Evolutionary conservation across 2,329 filamentous ascomycete genomes (phyloP).

Genomic region (Colletotrichum abscissum): DNA sequence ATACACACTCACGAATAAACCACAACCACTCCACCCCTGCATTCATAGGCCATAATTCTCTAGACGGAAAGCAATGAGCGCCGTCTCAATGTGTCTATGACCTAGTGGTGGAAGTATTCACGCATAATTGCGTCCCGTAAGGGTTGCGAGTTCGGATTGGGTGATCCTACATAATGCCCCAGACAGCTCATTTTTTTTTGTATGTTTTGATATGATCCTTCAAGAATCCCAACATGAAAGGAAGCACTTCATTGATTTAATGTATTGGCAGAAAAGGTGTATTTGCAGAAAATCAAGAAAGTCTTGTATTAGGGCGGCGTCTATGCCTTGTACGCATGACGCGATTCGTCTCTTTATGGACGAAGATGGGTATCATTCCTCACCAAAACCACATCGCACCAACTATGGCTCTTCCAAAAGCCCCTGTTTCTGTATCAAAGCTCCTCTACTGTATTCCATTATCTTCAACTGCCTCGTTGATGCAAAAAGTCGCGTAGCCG

Average conservation of each 20-base stretch:
- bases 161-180: neutral
- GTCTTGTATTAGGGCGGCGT: neutral
- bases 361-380: neutral
- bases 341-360: neutral
- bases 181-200: neutral
- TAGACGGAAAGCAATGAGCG: neutral
- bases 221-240: accelerated
- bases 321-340: neutral
- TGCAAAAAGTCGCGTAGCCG: neutral
- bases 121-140: neutral
- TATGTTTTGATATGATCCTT: too few species aligned
- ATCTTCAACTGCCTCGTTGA: neutral
- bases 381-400: neutral
- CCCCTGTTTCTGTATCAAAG: neutral
- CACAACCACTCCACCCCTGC: too few species aligned
- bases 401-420: neutral
- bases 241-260: too few species aligned
- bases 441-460: neutral
- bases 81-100: neutral
- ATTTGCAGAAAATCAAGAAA: neutral
- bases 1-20: neutral
- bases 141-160: neutral
- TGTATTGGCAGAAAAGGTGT: too few species aligned
- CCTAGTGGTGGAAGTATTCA: neutral
- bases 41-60: too few species aligned